Evolutionary conservation across 108 stramenopile genomes (phyloP), one percentile per base, ranked within the genome.

Genomic region (Schizochytrium sp.): DNA sequence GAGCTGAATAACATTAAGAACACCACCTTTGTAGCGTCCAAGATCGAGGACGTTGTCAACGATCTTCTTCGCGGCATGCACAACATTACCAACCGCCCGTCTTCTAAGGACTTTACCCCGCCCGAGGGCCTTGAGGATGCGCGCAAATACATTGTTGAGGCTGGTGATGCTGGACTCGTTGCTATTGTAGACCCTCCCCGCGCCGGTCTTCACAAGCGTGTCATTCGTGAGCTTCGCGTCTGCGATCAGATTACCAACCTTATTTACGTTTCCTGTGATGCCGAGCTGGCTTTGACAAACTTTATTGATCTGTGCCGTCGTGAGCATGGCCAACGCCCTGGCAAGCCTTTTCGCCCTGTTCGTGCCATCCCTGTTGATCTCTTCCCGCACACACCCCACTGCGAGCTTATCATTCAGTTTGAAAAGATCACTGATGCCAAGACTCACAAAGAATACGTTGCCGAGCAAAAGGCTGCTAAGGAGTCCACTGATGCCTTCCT

Each of bases 251-350:
- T 98, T 83, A 90, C 95, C 44, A 91, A 96, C 49, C 90, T 98
- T 57, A 96, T 98, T 13, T 98, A 98, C 87, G 97, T 98, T n/a
- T 94, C 93, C 59, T 98, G 97, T 93, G 97, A 98, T 89, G 97
- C 98, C 56, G 95, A 96, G 5, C 96, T 96, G 28, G 93, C 94
- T 40, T 88, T 94, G 3, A 69, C 91, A 7, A 97, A 98, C 92
- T 94, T 95, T 2, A 90, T 92, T 4, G 87, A 94, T 61, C 92
- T 98, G 57, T 98, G 98, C 91, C 61, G 91, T n/a, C 95, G 94
- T 56, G 91, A 94, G 28, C 93, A 94, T 12, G 97, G 96, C 88
- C 93, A 92, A 59, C 95, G 94, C 56, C 72, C 73, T 15, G 97
- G 96, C 3, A 53, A 89, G 44, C 94, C 97, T 0, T 98, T 98